Evolutionary conservation across 2,329 filamentous ascomycete genomes (phyloP), one percentile per base, ranked within the genome.

Genomic region (Beauveria scarabaeidicola): DNA sequence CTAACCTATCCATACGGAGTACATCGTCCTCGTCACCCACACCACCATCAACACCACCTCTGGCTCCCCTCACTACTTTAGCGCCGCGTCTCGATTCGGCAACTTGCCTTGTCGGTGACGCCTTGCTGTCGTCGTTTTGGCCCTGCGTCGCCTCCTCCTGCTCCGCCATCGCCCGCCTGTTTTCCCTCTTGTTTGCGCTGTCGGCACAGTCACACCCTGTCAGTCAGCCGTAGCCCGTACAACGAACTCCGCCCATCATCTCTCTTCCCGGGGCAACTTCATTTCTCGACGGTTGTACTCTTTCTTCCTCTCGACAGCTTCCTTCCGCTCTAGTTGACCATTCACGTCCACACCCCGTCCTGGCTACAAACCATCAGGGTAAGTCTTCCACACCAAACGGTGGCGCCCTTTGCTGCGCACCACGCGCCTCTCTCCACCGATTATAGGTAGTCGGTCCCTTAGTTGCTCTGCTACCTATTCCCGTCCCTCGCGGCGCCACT

Each of bases 41-140:
- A 50, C 47, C 43, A 47, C 44, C 44, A 17, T 23, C 23, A 36
- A 36, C 51, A 29, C 27, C 51, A 41, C 38, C 52, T 15, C 23
- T 36, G 25, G 11, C 23, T 29, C 54, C 54, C 54, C 44, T 57
- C 54, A 57, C 54, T 57, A 57, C n/a, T 57, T 57, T 57, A 57
- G 54, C 54, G 54, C 54, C 54, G 29, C 54, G 54, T 57, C 54
- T 57, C 54, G 54, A 57, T 57, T 57, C 44, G 54, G 54, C 54
- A 57, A 57, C 44, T 48, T 57, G 54, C 54, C 41, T 44, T 48
- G 54, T 56, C 54, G 54, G 54, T 57, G 54, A 57, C 54, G 54
- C 54, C 54, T 57, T 50, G 44, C 40, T 27, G 13, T 57, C 44
- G 21, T 32, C 54, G 44, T 23, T 50, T 48, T 57, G 52, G 52